phyloP scores from a whole-genome alignment of 139 green algal species.

The Chlorella sp. region DNA sequence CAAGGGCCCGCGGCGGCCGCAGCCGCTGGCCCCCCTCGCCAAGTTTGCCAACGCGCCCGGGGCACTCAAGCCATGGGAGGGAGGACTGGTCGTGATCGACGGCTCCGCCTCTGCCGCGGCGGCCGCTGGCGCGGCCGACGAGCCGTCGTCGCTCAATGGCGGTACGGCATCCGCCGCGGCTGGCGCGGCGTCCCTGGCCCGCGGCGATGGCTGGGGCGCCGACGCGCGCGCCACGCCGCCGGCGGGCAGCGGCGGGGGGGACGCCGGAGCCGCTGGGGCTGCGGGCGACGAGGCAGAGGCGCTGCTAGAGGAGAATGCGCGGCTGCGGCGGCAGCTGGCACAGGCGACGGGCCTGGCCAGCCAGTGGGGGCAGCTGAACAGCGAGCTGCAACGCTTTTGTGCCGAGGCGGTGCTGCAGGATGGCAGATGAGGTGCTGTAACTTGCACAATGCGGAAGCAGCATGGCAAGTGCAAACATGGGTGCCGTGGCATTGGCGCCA shows the following conservation, averaged over 20 bases:
- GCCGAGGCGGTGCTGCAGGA: conserved; percentile 17
- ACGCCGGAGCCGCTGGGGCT: background rate
- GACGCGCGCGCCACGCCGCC: background rate
- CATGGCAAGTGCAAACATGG: no score
- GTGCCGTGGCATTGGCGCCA: no score
- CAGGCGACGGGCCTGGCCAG: conserved; percentile 24
- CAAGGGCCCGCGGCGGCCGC: conserved; percentile 49
- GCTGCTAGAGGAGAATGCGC: conserved; percentile 41
- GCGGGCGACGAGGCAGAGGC: conserved; percentile 1
- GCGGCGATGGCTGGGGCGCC: background rate
- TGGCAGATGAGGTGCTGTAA: background rate
- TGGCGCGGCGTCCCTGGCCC: background rate
- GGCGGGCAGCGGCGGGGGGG: background rate
- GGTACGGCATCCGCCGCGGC: background rate
- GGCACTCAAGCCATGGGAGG: conserved; percentile 57
- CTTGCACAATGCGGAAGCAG: background rate
- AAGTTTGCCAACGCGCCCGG: conserved; percentile 57
- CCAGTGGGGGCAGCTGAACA: conserved; percentile 53
- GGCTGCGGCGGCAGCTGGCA: conserved; percentile 46
- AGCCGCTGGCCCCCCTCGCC: conserved; percentile 64
- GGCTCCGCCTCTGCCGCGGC: conserved; percentile 21
- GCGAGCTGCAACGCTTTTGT: conserved; percentile 45
- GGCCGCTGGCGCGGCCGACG: background rate
- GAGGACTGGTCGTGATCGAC: conserved; percentile 55
- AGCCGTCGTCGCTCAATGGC: background rate